Percentiles rank a stretch among this genome's conserved stretches.
phyloP scores from a whole-genome alignment of 139 green algal genomes.

The Diplosphaera chodatii region DNA sequence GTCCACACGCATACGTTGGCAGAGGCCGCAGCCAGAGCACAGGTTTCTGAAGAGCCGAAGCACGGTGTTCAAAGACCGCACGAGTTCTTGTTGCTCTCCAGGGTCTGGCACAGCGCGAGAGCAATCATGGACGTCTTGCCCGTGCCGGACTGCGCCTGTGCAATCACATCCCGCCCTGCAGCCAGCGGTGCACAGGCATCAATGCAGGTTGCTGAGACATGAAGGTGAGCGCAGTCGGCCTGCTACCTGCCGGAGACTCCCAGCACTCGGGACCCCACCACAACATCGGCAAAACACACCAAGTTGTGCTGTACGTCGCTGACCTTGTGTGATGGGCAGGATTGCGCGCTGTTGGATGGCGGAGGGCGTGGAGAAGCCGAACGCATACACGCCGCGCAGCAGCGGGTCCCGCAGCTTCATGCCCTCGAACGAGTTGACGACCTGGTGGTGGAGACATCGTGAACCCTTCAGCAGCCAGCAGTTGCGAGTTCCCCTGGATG shows the following conservation, averaged over 20 bases:
- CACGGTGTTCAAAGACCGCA: too few relatives aligned
- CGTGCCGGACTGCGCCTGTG: constrained; percentile 96
- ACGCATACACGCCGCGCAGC: constrained; percentile 89
- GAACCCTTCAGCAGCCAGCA: too few relatives aligned
- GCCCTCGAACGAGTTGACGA: constrained; percentile 80
- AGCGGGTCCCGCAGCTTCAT: constrained; percentile 93
- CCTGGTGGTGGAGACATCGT: too few relatives aligned
- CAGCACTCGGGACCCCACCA: too few relatives aligned
- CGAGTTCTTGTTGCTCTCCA: constrained; percentile 57
- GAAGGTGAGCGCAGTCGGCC: too few relatives aligned
- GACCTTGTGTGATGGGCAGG: constrained; percentile 71
- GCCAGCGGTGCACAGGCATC: not conserved
- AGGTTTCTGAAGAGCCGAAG: too few relatives aligned
- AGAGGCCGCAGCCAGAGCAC: constrained; percentile 61
- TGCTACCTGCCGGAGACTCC: too few relatives aligned
- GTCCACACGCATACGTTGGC: too few relatives aligned
- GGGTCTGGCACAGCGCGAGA: constrained; percentile 78
- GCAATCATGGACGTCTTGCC: constrained; percentile 97
- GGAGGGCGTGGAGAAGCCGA: constrained; percentile 96
- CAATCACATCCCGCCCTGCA: constrained; percentile 89
- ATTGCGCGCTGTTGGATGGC: constrained; percentile 97
- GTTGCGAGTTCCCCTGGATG: too few relatives aligned
- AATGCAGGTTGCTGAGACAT: too few relatives aligned
- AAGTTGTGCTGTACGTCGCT: not conserved
- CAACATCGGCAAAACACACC: too few relatives aligned